These are phyloP conservation scores for Chiua virens DNA, from an alignment of 768 basidiomycete species.

Conservation along the genomic window DNA sequence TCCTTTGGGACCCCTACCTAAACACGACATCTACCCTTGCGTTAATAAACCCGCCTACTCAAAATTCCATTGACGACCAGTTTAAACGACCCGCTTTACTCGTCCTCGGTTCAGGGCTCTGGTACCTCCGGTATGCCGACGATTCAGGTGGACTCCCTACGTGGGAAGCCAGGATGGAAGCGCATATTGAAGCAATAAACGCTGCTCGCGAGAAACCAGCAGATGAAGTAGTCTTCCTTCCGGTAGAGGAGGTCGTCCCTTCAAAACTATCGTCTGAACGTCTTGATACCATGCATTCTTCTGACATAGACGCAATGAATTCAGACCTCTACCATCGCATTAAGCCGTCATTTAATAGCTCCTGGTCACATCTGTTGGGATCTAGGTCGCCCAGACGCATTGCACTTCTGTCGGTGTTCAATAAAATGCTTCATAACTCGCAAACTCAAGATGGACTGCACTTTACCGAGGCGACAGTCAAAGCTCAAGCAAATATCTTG, in stretches of 20 bases:
- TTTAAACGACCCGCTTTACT: slow-evolving; percentile 57
- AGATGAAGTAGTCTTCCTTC: slow-evolving; percentile 75
- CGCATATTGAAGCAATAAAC: slow-evolving; percentile 52
- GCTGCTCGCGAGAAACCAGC: slow-evolving; percentile 45
- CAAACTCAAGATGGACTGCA: slow-evolving; percentile 87
- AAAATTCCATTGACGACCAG: slow-evolving; percentile 3
- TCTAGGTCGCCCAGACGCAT: slow-evolving; percentile 36
- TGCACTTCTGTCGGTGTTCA: slow-evolving; percentile 76
- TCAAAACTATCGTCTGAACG: slow-evolving; percentile 66
- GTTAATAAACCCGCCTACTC: slow-evolving; percentile 35
- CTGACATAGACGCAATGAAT: slow-evolving; percentile 92
- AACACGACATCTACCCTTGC: slow-evolving; percentile 59
- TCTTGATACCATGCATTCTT: slow-evolving; percentile 64
- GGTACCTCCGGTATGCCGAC: slow-evolving; percentile 81
- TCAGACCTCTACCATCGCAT: slow-evolving; percentile 76
- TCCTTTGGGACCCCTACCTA: slow-evolving; percentile 87
- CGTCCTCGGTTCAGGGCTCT: slow-evolving; percentile 83
- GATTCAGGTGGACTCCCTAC: slow-evolving; percentile 71
- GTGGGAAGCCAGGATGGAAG: slow-evolving; percentile 77
- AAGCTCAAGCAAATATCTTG: slow-evolving; percentile 72
- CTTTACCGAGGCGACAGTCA: slow-evolving; percentile 61
- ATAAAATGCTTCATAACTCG: slow-evolving; percentile 69
- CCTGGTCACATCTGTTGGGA: slow-evolving; percentile 30
- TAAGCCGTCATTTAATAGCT: slow-evolving; percentile 32
- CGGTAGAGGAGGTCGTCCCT: slow-evolving; percentile 69